Base-by-base conservation (phyloP, 805 yeast species). In the Saccharomycodes ludwigii region DNA sequence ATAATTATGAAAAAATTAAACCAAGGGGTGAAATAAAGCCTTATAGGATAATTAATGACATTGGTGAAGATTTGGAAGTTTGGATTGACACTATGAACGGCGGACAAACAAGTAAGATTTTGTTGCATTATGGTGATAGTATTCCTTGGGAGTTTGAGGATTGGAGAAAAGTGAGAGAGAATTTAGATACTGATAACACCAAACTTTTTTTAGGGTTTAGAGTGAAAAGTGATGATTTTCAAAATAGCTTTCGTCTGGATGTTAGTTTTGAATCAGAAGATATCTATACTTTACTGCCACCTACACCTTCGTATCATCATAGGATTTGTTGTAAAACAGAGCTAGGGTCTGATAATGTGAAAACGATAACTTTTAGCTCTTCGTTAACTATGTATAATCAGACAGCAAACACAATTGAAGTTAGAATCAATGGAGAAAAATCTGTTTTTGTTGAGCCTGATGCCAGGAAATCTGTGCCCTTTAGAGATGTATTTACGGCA, bases 91-190 rank as follows among this genome's bases (percentile, higher is more conserved):
- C 56, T 30, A 30, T 21, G 16, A 45, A 46, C 3, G 50, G 53
- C 2, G 48, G 40, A 18, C 42, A 40, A 10, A 32, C 37, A 7
- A 44, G 42, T 2, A 20, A 54, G 11, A 60, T 65, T 0, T 23
- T 44, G 0, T 47, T 81, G 11, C 52, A 59, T 24, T 63, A 73
- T 31, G 68, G 69, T 2, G 71, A 68, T 4, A 52, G 55, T 4
- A 50, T 71, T 4, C 78, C 82, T 1, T 91, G 97, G 96, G 75
- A 85, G 24, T 93, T 93, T 59, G 94, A 86, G 46, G 95, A 88
- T 48, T 91, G 97, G 96, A 66, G 82, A 39, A 66, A 66, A 19
- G 69, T 85, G 16, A 75, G 98, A 53, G 95, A 88, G 47, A 73
- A 74, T 34, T 58, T 86, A 34, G 76, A 71, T 38, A 70, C 78